Evolutionary conservation across 2,329 filamentous ascomycete genomes (phyloP), one percentile per base, ranked within the genome.

Genomic region (Cladophialophora psammophila): DNA sequence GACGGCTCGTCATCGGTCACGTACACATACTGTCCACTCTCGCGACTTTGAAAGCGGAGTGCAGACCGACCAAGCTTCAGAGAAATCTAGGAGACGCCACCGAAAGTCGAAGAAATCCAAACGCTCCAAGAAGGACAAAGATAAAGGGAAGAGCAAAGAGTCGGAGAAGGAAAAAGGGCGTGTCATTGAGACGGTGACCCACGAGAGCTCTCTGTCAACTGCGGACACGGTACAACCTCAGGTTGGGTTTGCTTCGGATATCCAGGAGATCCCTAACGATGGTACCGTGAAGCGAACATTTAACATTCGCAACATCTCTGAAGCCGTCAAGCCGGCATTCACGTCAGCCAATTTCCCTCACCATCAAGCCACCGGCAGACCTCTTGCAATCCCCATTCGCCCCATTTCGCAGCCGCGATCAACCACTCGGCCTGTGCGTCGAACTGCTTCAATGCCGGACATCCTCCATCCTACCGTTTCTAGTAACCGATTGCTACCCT

Each of bases 361-460:
- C 42, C 72, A 72, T 42, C 52, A 72, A 59, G 70, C 71, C 15
- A 67, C 63, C 5, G 66, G 65, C 5, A 50, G 71, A 65, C 62
- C 69, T 18, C 66, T 72, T 58, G 69, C 72, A 35, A 70, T 71
- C 7, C 70, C 66, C 6, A 63, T 71, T 31, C 66, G 60, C 35
- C 67, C 67, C 60, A 63, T 53, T 77, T 12, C 65, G 76, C 6
- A 74, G 75, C 4, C 73, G 80, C 3, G 69, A 78, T 8, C 82
- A 85, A 83, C 10, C 81, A 87, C 67, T 40, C 62, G 60, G 3
- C 52, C 42, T 12, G 45, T 71, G 7, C 88, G 90, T 64, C 86
- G 91, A 63, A 91, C 91, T 20, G 92, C 87, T 75, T 93, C 91
- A 0, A 83, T 93, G 2, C 91, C 91, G 0, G 90, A 90, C 72